Evolutionary conservation across 108 stramenopile species (phyloP), one percentile per base, ranked within the genome.

Genomic region (Cyclostephanos tholiformis): DNA sequence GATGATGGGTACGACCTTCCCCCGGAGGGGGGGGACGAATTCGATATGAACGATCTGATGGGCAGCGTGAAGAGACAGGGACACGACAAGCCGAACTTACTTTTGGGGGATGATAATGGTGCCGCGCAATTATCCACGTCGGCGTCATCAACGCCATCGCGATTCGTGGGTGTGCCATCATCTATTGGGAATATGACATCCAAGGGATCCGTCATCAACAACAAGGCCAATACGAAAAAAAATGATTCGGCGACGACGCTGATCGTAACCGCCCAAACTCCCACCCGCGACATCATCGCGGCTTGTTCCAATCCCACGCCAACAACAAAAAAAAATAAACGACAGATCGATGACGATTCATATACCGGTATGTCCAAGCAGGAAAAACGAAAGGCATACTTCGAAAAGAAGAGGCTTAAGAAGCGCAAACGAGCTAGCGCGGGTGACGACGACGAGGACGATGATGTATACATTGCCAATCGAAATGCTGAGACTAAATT

Each of bases 1-100:
- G 77, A 74, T 13, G 82, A 65, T 36, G 82, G 82, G 51, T 82
- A 63, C 65, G 82, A 82, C 52, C 51, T 82, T 60, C 72, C 77
- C 0, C 82, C 82, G 14, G 72, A 68, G 16, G 82, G 82, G 29
- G 77, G 63, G 19, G 82, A 82, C 65, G 82, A 82, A 22, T 82
- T 82, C 43, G 82, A 82, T 23, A 51, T 78, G 72, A 50, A 23
- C 20, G 77, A 82, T 65, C 49, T 82, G 36, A 55, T 82, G 66
- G 82, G 77, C n/a, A 82, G 77, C 65, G 72, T 82, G 22, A 82
- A 82, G 67, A 77, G 52, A 22, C 77, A 82, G 52, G 14, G 11
- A 16, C n/a, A 16, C 36, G 74, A 74, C 36, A 78, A 74, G 44
- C 8, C 76, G 49, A 46, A 67, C 39, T 27, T 55, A 23, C 68